Evolutionary conservation across 176 grass and related monocot genomes (phyloP).

Genomic region (Bothriochloa decipiens): DNA sequence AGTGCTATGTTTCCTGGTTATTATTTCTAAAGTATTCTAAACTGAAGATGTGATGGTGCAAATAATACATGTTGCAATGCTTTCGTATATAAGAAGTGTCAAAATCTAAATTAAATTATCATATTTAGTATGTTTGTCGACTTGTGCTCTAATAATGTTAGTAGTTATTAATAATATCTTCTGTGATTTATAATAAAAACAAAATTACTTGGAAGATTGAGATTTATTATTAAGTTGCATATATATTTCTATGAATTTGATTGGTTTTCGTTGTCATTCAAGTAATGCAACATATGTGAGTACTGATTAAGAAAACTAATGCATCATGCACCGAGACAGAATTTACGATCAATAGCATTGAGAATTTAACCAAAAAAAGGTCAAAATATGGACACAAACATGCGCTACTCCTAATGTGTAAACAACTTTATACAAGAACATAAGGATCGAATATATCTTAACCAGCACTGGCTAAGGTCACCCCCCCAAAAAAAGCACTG

Average conservation of each 20-base stretch:
- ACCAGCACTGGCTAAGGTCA: too few species aligned
- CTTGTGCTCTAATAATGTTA: too few species aligned
- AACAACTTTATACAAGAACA: too few species aligned
- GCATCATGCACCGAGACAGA: not conserved
- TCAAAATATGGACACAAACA: not conserved
- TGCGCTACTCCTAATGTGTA: not conserved
- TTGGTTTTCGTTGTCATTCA: not conserved
- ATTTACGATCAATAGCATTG: not conserved
- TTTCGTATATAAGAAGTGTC: not conserved
- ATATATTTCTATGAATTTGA: not conserved
- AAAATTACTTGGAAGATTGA: not conserved
- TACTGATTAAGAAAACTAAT: not conserved
- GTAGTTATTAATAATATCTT: not conserved
- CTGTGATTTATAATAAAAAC: not conserved
- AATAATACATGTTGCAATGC: not conserved
- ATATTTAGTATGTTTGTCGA: too few species aligned
- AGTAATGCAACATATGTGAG: not conserved
- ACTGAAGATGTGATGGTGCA: not conserved
- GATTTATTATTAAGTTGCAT: too few species aligned
- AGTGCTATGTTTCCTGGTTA: not conserved
- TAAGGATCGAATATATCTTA: too few species aligned
- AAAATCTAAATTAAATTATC: too few species aligned
- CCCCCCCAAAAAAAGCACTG: too few species aligned
- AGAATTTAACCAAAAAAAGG: not conserved
- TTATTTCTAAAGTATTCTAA: not conserved